Evolutionary conservation across 2,329 filamentous ascomycete species (phyloP).

Genomic region (Graphiopsis chlorocephala): DNA sequence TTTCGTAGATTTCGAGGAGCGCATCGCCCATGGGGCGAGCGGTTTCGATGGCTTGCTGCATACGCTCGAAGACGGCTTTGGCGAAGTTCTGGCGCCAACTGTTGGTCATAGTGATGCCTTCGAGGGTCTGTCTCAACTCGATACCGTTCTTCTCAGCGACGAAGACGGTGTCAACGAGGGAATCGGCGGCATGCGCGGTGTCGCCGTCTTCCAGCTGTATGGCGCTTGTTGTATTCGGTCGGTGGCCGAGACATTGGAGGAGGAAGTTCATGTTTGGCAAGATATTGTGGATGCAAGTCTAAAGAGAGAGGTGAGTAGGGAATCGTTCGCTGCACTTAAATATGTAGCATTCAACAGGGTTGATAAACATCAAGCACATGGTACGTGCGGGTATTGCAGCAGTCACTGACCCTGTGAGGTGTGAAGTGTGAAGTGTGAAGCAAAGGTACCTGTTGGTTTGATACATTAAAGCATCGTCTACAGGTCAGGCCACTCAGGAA

Average conservation of each 20-base stretch:
- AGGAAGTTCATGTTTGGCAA: background rate
- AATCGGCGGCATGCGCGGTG: background rate
- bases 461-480: background rate
- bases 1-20: background rate
- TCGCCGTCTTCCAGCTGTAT: background rate
- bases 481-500: background rate
- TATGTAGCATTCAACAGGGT: background rate
- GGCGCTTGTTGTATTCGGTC: background rate
- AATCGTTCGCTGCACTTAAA: background rate
- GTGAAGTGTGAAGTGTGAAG: too few species aligned
- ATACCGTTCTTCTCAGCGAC: background rate
- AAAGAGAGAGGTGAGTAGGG: background rate
- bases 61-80: background rate
- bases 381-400: background rate
- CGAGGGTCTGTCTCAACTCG: background rate
- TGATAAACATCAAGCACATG: background rate
- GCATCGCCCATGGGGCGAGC: background rate
- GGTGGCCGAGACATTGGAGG: background rate
- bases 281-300: background rate
- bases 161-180: background rate
- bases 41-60: background rate
- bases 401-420: background rate
- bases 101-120: background rate
- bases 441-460: background rate
- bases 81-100: background rate